Evolutionary conservation across 2,329 filamentous ascomycete genomes (phyloP).

Genomic region (Fusarium sp.): DNA sequence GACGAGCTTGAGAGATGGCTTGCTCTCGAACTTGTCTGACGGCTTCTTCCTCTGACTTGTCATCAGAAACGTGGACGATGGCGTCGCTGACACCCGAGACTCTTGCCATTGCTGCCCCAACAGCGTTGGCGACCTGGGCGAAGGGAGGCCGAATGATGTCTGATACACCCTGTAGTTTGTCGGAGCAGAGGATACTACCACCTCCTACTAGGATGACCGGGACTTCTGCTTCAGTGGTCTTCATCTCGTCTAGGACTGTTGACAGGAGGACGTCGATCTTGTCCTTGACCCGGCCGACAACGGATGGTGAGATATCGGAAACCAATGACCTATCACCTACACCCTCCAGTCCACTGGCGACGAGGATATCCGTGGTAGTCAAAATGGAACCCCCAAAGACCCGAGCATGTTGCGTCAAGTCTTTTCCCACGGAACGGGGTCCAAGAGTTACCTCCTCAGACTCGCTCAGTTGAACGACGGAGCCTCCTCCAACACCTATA

Average conservation of each 20-base stretch:
- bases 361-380: slow-evolving; percentile 19
- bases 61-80: not conserved
- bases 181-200: slow-evolving; percentile 56
- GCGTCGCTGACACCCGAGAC: not conserved
- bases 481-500: slow-evolving; percentile 29
- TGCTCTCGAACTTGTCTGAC: not conserved
- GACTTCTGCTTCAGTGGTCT: not conserved
- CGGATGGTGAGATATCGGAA: not conserved
- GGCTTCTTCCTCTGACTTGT: not conserved
- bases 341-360: not conserved
- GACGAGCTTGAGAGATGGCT: not conserved
- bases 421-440: slow-evolving; percentile 11
- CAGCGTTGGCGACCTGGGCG: slow-evolving; percentile 60
- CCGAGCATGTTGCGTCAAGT: not conserved
- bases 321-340: slow-evolving; percentile 2
- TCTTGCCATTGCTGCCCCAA: slow-evolving; percentile 59
- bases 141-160: slow-evolving; percentile 44
- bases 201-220: slow-evolving; percentile 52
- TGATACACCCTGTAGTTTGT: slow-evolving; percentile 51
- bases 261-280: slow-evolving; percentile 2
- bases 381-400: slow-evolving; percentile 14
- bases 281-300: not conserved
- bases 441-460: slow-evolving; percentile 1
- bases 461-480: not conserved
- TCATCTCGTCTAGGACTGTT: slow-evolving; percentile 13